Evolutionary conservation across 306 rosid genomes (phyloP).

Genomic region (Canavalia gladiata): DNA sequence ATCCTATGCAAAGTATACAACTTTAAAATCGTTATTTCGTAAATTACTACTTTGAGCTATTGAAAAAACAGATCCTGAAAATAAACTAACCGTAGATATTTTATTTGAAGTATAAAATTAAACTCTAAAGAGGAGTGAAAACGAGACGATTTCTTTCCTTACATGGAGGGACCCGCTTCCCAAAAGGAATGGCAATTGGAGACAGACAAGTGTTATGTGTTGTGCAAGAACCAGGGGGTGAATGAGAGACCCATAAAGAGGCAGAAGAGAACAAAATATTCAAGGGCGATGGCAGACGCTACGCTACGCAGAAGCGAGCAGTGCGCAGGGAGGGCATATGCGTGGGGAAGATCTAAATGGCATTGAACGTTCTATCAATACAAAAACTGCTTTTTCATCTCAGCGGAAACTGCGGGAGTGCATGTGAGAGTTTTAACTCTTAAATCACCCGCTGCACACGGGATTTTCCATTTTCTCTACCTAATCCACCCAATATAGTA

Average conservation of each 20-base stretch:
- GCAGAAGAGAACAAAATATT: constrained; percentile 50
- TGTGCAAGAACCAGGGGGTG: constrained; percentile 30
- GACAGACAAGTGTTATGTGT: constrained; percentile 57
- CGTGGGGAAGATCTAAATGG: constrained; percentile 17
- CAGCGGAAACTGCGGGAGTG: constrained; percentile 71
- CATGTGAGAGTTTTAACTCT: constrained; percentile 60
- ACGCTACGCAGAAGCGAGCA: not conserved
- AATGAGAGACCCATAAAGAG: constrained; percentile 49
- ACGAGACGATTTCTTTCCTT: constrained; percentile 24
- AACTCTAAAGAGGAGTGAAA: not conserved
- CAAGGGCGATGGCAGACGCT: constrained; percentile 49
- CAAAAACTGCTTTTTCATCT: constrained; percentile 54
- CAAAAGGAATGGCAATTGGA: constrained; percentile 15
- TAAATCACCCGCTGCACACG: constrained; percentile 63
- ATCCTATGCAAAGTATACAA: not conserved
- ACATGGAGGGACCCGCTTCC: not conserved
- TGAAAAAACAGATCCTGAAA: not conserved
- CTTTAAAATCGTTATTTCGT: not conserved
- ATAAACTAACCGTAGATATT: not conserved
- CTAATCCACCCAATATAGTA: not conserved
- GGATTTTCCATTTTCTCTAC: constrained; percentile 25
- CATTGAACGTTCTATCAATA: constrained; percentile 13
- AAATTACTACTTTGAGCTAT: not conserved
- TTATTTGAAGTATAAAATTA: not conserved
- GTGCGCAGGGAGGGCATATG: constrained; percentile 28